Percentiles rank a stretch among this genome's conserved stretches.
Evolutionary conservation across 306 rosid genomes (phyloP).

Genomic region (Sphenostylis stenocarpa): DNA sequence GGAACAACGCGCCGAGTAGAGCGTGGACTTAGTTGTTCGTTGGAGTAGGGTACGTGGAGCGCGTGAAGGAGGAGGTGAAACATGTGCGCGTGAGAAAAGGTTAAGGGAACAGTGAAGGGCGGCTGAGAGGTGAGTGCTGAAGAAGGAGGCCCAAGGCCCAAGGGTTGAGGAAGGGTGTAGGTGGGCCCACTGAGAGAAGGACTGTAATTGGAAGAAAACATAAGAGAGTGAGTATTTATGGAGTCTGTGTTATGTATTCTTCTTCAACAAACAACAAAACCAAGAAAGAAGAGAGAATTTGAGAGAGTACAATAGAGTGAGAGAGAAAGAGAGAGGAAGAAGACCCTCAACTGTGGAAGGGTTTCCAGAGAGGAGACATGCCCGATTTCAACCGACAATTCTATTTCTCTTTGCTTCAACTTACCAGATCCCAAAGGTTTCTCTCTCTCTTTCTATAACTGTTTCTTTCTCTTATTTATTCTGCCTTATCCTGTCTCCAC

Average conservation of each 20-base stretch:
- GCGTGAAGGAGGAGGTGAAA: background rate
- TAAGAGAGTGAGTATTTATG: slow-evolving; percentile 31
- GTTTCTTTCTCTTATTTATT: slow-evolving; percentile 4
- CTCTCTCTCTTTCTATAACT: background rate
- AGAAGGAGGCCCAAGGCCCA: slow-evolving; percentile 41
- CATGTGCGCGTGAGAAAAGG: slow-evolving; percentile 29
- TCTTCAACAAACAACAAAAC: background rate
- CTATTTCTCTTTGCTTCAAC: slow-evolving; percentile 28
- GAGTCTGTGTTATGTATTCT: background rate
- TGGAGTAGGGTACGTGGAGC: background rate
- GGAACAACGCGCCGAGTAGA: background rate
- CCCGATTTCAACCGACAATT: slow-evolving; percentile 54
- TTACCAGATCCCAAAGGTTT: slow-evolving; percentile 56
- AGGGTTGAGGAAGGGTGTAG: slow-evolving; percentile 38
- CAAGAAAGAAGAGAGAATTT: background rate
- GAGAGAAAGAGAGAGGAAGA: slow-evolving; percentile 9
- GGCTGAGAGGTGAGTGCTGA: slow-evolving; percentile 47
- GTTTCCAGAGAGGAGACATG: slow-evolving; percentile 66
- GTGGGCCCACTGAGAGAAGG: slow-evolving; percentile 42
- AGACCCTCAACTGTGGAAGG: background rate
- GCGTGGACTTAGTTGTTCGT: background rate
- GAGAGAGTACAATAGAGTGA: background rate
- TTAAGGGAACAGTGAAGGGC: slow-evolving; percentile 53
- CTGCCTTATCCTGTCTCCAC: slow-evolving; percentile 15
- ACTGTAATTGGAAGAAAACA: background rate